These are phyloP conservation scores for Vishniacozyma victoriae DNA, from an alignment of 768 basidiomycete genomes.

Conservation along the genomic window DNA sequence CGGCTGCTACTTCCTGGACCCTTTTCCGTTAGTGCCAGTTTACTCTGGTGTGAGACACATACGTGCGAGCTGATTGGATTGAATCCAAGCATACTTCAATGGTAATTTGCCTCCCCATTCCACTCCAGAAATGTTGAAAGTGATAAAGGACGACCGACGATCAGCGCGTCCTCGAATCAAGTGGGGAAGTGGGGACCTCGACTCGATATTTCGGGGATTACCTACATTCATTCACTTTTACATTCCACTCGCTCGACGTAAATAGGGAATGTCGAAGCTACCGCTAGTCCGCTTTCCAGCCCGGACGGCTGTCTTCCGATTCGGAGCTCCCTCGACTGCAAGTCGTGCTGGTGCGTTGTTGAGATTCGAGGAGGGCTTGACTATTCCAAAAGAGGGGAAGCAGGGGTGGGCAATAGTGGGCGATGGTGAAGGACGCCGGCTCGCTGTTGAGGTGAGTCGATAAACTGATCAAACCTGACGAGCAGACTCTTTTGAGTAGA, in stretches of 20 bases:
- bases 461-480: not conserved
- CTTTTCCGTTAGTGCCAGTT: too few relatives aligned
- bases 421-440: conserved; percentile 60
- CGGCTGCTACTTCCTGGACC: too few relatives aligned
- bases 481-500: conserved; percentile 62
- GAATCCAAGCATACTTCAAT: conserved; percentile 75
- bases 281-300: conserved; percentile 30
- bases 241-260: not conserved
- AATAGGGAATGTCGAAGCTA: not conserved
- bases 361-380: conserved; percentile 28
- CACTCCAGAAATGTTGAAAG: too few relatives aligned
- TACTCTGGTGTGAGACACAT: too few relatives aligned
- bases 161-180: too few relatives aligned
- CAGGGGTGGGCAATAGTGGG: conserved; percentile 72
- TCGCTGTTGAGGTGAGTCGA: conserved; percentile 60
- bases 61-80: conserved; percentile 63
- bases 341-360: conserved; percentile 19
- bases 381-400: conserved; percentile 9
- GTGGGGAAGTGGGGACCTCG: too few relatives aligned
- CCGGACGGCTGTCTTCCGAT: conserved; percentile 19
- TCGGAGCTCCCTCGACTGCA: conserved; percentile 20
- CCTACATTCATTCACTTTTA: too few relatives aligned
- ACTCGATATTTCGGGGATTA: too few relatives aligned
- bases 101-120: conserved; percentile 48
- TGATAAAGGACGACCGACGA: too few relatives aligned